Evolutionary conservation across 2,329 filamentous ascomycete species (phyloP).

Genomic region (Penicillium italicum): DNA sequence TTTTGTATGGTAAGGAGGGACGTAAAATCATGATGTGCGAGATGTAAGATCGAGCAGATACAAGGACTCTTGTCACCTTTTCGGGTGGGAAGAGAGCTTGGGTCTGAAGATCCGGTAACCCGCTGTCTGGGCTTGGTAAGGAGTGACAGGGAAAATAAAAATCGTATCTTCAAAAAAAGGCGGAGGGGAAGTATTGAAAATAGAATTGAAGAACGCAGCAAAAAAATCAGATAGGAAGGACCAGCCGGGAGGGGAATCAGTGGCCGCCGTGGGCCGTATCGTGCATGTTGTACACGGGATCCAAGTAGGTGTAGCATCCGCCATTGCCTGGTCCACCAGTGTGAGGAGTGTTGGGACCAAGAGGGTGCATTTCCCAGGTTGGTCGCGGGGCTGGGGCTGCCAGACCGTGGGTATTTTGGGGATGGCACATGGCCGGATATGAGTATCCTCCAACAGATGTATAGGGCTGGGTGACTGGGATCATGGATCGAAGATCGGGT

Average conservation of each 20-base stretch:
- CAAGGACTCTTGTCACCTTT: slow-evolving; percentile 14
- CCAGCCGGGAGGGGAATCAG: slow-evolving; percentile 11
- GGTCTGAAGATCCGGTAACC: not conserved
- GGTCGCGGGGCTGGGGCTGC: slow-evolving; percentile 32
- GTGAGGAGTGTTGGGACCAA: slow-evolving; percentile 27
- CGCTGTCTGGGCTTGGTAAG: slow-evolving; percentile 25
- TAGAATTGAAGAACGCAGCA: slow-evolving; percentile 18
- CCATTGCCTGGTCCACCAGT: slow-evolving; percentile 25
- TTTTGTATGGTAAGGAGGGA: slow-evolving; percentile 32
- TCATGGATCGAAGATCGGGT: slow-evolving; percentile 39
- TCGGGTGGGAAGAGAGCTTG: slow-evolving; percentile 18
- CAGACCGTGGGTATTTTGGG: slow-evolving; percentile 27
- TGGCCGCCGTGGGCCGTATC: slow-evolving; percentile 27
- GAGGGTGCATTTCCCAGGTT: slow-evolving; percentile 40
- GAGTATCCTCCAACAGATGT: slow-evolving; percentile 30
- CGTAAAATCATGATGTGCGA: slow-evolving; percentile 29
- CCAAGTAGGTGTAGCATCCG: slow-evolving; percentile 33
- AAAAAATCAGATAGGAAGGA: not conserved
- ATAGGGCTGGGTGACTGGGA: slow-evolving; percentile 33
- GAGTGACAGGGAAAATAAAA: slow-evolving; percentile 25
- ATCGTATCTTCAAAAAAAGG: slow-evolving; percentile 25
- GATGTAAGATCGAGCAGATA: slow-evolving; percentile 1
- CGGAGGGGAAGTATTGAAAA: slow-evolving; percentile 22
- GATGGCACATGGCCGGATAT: slow-evolving; percentile 34
- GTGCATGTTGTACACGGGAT: slow-evolving; percentile 34